Evolutionary conservation across 495 filamentous ascomycete genomes (phyloP).

Genomic region (Achaetomiella virescens): DNA sequence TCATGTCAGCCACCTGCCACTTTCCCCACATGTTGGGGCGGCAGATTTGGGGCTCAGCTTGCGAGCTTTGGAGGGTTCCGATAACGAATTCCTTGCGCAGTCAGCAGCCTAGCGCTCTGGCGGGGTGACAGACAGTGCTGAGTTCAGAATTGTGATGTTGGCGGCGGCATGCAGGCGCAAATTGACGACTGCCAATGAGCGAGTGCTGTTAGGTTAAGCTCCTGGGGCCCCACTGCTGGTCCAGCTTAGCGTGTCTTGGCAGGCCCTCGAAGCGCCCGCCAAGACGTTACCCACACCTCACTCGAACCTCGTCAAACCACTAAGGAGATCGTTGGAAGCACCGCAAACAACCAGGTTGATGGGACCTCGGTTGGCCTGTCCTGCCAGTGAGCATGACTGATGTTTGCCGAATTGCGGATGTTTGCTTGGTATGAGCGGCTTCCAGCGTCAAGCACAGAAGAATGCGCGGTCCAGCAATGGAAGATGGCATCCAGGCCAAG

Average conservation of each 20-base stretch:
- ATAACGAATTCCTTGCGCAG: background rate
- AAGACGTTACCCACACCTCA: constrained; percentile 1
- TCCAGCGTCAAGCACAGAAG: too few species aligned
- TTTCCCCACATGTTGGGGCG: too few species aligned
- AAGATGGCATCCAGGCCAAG: too few species aligned
- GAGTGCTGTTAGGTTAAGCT: constrained; percentile 6
- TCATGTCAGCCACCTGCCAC: too few species aligned
- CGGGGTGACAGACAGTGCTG: background rate
- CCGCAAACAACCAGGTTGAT: constrained; percentile 1
- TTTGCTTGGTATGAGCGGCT: background rate
- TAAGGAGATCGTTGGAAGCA: background rate
- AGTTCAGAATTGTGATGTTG: background rate
- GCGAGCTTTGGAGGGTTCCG: background rate
- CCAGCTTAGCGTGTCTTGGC: constrained; percentile 7
- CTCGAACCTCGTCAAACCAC: background rate
- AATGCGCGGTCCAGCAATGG: too few species aligned
- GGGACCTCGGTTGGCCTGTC: background rate
- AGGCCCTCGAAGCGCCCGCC: constrained; percentile 21
- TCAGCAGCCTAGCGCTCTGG: background rate
- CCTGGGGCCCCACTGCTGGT: background rate
- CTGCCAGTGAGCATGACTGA: background rate
- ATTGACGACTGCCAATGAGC: constrained; percentile 6
- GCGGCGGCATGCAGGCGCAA: constrained; percentile 8
- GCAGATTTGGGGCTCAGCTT: too few species aligned
- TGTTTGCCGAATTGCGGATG: background rate